Base-by-base conservation (phyloP, 139 green algal species). In the Ostreobium quekettii region DNA sequence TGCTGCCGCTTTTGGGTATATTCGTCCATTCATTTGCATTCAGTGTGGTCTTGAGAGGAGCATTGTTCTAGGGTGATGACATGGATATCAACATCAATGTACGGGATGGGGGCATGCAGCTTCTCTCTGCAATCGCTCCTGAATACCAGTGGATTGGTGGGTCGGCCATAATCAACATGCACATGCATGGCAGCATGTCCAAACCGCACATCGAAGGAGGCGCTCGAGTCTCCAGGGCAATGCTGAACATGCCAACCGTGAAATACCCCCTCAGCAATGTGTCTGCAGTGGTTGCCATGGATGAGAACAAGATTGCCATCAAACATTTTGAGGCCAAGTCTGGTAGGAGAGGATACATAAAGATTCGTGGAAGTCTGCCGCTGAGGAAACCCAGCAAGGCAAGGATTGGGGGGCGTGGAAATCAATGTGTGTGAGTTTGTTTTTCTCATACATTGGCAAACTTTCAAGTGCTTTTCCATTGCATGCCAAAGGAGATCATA, bases 31-130 rank as follows among this genome's bases (percentile, higher is more conserved):
- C n/a, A n/a, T n/a, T n/a, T n/a, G n/a, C n/a, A n/a, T n/a, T n/a
- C n/a, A n/a, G n/a, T n/a, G n/a, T n/a, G n/a, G n/a, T n/a, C n/a
- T n/a, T n/a, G n/a, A n/a, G n/a, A n/a, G n/a, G n/a, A n/a, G n/a
- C n/a, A n/a, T n/a, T n/a, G n/a, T n/a, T n/a, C n/a, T n/a, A n/a
- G n/a, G n/a, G n/a, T n/a, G n/a, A n/a, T n/a, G 67, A 78, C 7
- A 42, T 90, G 47, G 78, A 86, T 31, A 71, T 91, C 35, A 60
- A 75, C 31, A 48, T 90, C 64, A 69, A 33, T 31, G 79, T 96
- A 6, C 80, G 81, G 42, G 91, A 97, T 66, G 77, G 77, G 26
- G 91, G 91, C 69, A 90, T 97, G 85, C 66, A 69, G 36, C 74
- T 97, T 15, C 58, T 97, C 35, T 78, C 78, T 26, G 80, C 85